These are phyloP conservation scores for Stachybotrys elegans DNA, from an alignment of 2,329 filamentous ascomycete species.

Conservation along the genomic window DNA sequence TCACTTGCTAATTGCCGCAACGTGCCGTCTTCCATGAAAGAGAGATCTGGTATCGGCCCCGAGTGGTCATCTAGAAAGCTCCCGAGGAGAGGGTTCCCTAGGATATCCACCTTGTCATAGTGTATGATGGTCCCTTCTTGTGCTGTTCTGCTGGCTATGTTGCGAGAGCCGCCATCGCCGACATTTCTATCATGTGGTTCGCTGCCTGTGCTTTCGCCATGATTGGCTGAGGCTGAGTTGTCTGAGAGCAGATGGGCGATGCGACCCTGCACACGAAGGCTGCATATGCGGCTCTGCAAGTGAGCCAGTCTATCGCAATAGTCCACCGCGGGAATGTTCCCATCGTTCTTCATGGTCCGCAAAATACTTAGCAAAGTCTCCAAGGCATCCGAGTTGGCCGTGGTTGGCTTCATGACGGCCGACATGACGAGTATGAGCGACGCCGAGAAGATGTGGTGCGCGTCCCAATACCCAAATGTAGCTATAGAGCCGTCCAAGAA, in stretches of 20 bases:
- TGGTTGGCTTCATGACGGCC: constrained; percentile 22
- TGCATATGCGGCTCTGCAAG: constrained; percentile 14
- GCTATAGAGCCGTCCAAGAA: constrained; percentile 17
- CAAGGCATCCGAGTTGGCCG: constrained; percentile 18
- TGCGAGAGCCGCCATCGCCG: constrained; percentile 7
- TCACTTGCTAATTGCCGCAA: constrained; percentile 19
- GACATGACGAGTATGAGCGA: constrained; percentile 25
- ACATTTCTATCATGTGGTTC: not conserved
- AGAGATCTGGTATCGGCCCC: constrained; percentile 17
- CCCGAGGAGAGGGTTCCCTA: constrained; percentile 19
- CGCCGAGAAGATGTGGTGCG: constrained; percentile 26
- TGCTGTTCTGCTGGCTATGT: not conserved
- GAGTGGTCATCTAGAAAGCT: constrained; percentile 21
- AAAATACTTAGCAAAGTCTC: constrained; percentile 23
- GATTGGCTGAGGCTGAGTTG: not conserved
- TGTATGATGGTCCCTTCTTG: constrained; percentile 5
- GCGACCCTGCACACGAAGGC: constrained; percentile 9
- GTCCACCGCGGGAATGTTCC: constrained; percentile 22
- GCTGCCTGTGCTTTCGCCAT: not conserved
- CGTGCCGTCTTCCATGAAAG: constrained; percentile 19
- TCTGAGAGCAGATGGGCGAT: constrained; percentile 3
- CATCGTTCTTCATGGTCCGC: constrained; percentile 21
- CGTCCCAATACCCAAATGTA: constrained; percentile 27
- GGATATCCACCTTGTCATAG: constrained; percentile 15
- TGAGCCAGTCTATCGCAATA: constrained; percentile 22